Conservation (phyloP, 1,139 yeast species). For the Yamadazyma sp. region DNA sequence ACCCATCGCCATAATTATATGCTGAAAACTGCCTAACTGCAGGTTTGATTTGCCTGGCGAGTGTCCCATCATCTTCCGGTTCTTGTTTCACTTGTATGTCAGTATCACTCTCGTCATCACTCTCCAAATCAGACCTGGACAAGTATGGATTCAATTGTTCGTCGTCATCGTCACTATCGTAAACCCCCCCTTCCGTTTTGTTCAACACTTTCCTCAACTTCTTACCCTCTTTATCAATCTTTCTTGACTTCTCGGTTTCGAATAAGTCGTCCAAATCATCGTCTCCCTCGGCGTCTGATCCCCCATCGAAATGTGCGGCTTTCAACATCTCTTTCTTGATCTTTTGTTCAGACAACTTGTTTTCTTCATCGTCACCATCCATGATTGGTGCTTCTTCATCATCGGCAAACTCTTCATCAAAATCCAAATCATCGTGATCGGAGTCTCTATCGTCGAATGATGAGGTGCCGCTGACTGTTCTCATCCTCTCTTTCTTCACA, state of each 20-base stretch:
- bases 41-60: constrained; percentile 14
- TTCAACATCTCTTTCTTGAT: constrained; percentile 88
- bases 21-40: constrained; percentile 41
- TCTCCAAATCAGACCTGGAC: constrained; percentile 69
- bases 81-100: constrained; percentile 42
- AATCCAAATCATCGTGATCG: constrained; percentile 91
- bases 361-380: constrained; percentile 96
- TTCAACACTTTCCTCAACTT: constrained; percentile 80
- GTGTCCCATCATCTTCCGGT: constrained; percentile 30
- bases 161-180: constrained; percentile 77
- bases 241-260: constrained; percentile 60
- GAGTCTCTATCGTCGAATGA: constrained; percentile 58
- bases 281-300: constrained; percentile 52
- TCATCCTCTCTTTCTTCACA: constrained; percentile 29
- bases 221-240: constrained; percentile 90
- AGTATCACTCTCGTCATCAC: constrained; percentile 46
- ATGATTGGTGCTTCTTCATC: constrained; percentile 98
- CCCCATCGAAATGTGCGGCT: constrained; percentile 73
- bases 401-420: constrained; percentile 95
- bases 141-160: constrained; percentile 75
- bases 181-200: constrained; percentile 85
- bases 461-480: constrained; percentile 60
- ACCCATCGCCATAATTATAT: constrained; percentile 58
- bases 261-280: constrained; percentile 65
- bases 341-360: constrained; percentile 82